These are phyloP conservation scores for Claviceps fusiformis DNA, from an alignment of 2,329 filamentous ascomycete species.

Conservation along the genomic window DNA sequence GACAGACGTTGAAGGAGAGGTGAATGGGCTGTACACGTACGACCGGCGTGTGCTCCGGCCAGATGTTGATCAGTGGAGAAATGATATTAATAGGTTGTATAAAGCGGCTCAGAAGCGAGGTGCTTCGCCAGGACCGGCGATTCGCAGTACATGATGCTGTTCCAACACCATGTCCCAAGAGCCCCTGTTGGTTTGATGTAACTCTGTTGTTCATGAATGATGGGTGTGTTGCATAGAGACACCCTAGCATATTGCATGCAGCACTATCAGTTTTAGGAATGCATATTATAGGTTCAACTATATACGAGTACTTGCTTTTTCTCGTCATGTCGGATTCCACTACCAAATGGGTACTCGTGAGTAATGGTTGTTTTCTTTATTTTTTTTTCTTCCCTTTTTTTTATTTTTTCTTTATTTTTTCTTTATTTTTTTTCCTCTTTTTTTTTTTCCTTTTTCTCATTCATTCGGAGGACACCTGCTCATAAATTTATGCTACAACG, in stretches of 20 bases:
- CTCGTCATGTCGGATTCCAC: too few relatives aligned
- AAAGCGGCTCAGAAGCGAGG: slow-evolving; percentile 30
- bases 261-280: not conserved
- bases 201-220: not conserved
- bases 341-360: too few relatives aligned
- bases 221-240: not conserved
- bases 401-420: too few relatives aligned
- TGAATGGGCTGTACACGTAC: slow-evolving; percentile 58
- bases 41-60: slow-evolving; percentile 48
- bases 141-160: not conserved
- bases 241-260: not conserved
- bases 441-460: too few relatives aligned
- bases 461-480: too few relatives aligned
- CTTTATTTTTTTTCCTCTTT: too few relatives aligned
- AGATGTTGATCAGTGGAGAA: slow-evolving; percentile 43
- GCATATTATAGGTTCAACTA: not conserved
- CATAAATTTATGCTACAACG: too few relatives aligned
- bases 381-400: not conserved
- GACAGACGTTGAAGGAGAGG: slow-evolving; percentile 60
- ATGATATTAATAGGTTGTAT: slow-evolving; percentile 46
- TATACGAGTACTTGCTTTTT: too few relatives aligned
- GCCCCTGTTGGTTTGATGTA: not conserved
- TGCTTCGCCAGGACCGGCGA: not conserved
- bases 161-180: not conserved
- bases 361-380: too few relatives aligned